phyloP scores from a whole-genome alignment of 148 eudicot species.

The Salicornia ramosissima region DNA sequence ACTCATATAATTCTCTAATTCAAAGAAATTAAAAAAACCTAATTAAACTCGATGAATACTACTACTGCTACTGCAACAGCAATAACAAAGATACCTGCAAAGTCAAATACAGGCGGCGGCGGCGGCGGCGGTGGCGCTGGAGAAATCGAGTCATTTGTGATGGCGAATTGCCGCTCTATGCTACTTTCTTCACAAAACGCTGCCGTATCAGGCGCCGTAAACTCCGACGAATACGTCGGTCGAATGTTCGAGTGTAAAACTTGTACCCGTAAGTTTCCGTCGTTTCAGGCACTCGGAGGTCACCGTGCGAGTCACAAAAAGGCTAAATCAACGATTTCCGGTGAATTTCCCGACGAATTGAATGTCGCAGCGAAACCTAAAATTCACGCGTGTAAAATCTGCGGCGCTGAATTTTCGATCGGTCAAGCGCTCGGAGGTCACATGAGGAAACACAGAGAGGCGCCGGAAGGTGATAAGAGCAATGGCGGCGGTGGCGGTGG shows the following conservation, averaged over 20 bases:
- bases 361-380: constrained; percentile 24
- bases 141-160: constrained; percentile 20
- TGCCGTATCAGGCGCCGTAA: background rate
- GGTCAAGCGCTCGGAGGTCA: constrained; percentile 68
- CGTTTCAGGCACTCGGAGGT: constrained; percentile 69
- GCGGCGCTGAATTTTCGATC: constrained; percentile 39
- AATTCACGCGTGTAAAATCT: constrained; percentile 43
- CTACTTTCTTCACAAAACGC: background rate
- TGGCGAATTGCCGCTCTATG: constrained; percentile 19
- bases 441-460: constrained; percentile 46
- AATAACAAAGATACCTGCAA: background rate
- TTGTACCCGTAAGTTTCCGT: constrained; percentile 37
- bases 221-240: background rate
- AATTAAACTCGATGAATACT: background rate
- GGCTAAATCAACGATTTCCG: constrained; percentile 2
- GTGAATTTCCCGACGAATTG: background rate
- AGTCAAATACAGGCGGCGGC: no score
- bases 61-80: background rate
- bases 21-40: background rate
- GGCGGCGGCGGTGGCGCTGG: no score
- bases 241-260: constrained; percentile 48
- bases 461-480: background rate
- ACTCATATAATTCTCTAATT: background rate
- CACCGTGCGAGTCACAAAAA: constrained; percentile 67
- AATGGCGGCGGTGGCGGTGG: background rate